Evolutionary conservation across 2,329 filamentous ascomycete species (phyloP), one percentile per base, ranked within the genome.

Genomic region (Penicillium aurantiogriseum): DNA sequence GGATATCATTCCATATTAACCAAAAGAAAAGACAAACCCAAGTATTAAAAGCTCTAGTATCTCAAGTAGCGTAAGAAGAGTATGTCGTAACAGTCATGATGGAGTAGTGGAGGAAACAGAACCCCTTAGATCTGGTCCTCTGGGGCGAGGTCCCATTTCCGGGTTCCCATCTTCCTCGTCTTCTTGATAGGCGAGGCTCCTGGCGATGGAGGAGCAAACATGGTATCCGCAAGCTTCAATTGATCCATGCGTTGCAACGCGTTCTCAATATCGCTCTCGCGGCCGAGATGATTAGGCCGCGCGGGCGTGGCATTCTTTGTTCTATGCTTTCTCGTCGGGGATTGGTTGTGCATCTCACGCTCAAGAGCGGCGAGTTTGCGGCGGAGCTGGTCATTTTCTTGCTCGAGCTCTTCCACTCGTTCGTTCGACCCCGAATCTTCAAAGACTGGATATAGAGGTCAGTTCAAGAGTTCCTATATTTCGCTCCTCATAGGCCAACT

Each of bases 321-420:
- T 42, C 69, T 70, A n/a, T 74, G 67, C 63, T 76, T 77, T 74
- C 85, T 88, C 4, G 79, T 84, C 0, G 88, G 88, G 54, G 86
- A 91, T 53, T 85, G 81, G 15, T 79, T 80, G 0, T 79, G 78
- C 6, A 91, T 69, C 73, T 92, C 88, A 36, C 88, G 82, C 69
- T 86, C 86, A 25, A 92, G 72, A 3, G 85, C 77, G 1, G 80
- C 80, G 21, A 91, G 79, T 66, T 89, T 88, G 25, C 83, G 81
- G 15, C 86, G 81, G 38, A 93, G 78, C 3, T 83, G 79, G 59
- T 89, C 86, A 54, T 92, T 91, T 69, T 92, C 89, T 49, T 85
- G 76, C 66, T 89, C 85, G 1, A 92, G 76, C 45, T 88, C 83
- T 67, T 88, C 84, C 6, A 87, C 77, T 29, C 70, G 84, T 66